Base-by-base conservation (phyloP, 441 rosid genomes). In the Omphalea diandra region DNA sequence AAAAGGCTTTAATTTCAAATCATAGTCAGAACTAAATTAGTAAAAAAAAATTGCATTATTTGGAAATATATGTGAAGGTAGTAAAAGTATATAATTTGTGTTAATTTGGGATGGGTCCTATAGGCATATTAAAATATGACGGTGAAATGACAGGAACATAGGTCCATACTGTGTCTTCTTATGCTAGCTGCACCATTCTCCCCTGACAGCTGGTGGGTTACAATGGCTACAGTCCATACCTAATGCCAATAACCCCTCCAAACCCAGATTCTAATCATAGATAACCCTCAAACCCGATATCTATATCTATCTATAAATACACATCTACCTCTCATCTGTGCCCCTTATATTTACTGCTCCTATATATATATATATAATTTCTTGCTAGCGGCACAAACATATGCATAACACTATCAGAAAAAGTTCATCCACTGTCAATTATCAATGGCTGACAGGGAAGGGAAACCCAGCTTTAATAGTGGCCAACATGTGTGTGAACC, bases 401-500 rank as follows among this genome's bases (percentile, higher is more conserved):
- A n/a, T n/a, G n/a, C n/a, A n/a, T n/a, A n/a, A n/a, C n/a, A n/a
- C n/a, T n/a, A n/a, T n/a, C n/a, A n/a, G 7, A 18, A 50, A 20
- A 55, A 9, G n/a, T 14, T 20, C 14, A 1, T 54, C 14, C 59
- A n/a, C 26, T n/a, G 9, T n/a, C 26, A 24, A 14, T 5, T 35
- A 33, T 17, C 32, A 31, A 59, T 80, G 86, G 81, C 79, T 36
- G 82, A 68, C 11, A 55, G 41, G 40, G 78, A 81, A 64, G 65
- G 65, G 66, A 72, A 22, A 63, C 63, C 60, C 52, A 70, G 61
- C 66, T 38, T 36, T 61, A 9, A 54, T 44, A 59, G n/a, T n/a
- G n/a, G 60, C 27, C 75, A 69, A 58, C 69, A 70, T 46, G 74
- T 81, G 15, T 87, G 88, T 61, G 87, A 90, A 36, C 85, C 90